Percentiles rank a stretch among this genome's conserved stretches.
Evolutionary conservation across 148 eudicot genomes (phyloP).

Genomic region (Heliosperma pusillum): DNA sequence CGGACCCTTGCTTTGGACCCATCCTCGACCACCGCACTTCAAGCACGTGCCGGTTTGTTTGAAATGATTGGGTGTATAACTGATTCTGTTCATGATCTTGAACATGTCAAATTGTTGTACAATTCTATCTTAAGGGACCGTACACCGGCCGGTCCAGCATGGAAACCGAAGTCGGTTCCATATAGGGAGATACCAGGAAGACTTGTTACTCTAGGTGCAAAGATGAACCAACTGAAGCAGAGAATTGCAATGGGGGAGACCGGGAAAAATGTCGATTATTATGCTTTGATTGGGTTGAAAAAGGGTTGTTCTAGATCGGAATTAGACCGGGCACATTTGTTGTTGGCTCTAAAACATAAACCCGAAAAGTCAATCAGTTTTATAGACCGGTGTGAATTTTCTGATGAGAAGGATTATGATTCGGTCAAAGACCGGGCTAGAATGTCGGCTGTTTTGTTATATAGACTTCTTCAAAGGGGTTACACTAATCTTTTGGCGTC

Average conservation of each 20-base stretch:
- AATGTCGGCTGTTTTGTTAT: slow-evolving; percentile 63
- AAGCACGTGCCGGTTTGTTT: slow-evolving; percentile 61
- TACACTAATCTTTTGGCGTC: slow-evolving; percentile 44
- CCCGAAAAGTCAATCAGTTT: slow-evolving; percentile 72
- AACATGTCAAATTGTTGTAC: slow-evolving; percentile 75
- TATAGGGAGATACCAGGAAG: slow-evolving; percentile 82
- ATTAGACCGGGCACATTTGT: slow-evolving; percentile 78
- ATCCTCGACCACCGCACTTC: slow-evolving; percentile 55
- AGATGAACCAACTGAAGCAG: slow-evolving; percentile 67
- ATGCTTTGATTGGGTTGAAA: slow-evolving; percentile 69
- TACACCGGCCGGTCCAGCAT: slow-evolving; percentile 74
- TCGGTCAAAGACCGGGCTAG: slow-evolving; percentile 61
- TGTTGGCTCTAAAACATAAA: slow-evolving; percentile 69
- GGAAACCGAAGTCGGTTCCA: slow-evolving; percentile 62
- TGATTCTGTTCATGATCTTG: slow-evolving; percentile 85
- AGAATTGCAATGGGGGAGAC: slow-evolving; percentile 78
- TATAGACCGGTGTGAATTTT: slow-evolving; percentile 75
- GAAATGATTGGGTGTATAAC: slow-evolving; percentile 79
- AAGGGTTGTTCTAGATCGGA: slow-evolving; percentile 89
- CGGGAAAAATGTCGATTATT: slow-evolving; percentile 64
- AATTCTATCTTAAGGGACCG: slow-evolving; percentile 74
- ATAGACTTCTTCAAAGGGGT: slow-evolving; percentile 72
- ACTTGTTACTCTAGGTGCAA: slow-evolving; percentile 42
- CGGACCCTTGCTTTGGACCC: slow-evolving; percentile 73
- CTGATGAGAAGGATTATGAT: slow-evolving; percentile 58